A percentile compares a stretch with the other conserved stretches of the same genome.
Conservation (phyloP, 2,329 filamentous ascomycete genomes). For the Sordariomycetes sp. region DNA sequence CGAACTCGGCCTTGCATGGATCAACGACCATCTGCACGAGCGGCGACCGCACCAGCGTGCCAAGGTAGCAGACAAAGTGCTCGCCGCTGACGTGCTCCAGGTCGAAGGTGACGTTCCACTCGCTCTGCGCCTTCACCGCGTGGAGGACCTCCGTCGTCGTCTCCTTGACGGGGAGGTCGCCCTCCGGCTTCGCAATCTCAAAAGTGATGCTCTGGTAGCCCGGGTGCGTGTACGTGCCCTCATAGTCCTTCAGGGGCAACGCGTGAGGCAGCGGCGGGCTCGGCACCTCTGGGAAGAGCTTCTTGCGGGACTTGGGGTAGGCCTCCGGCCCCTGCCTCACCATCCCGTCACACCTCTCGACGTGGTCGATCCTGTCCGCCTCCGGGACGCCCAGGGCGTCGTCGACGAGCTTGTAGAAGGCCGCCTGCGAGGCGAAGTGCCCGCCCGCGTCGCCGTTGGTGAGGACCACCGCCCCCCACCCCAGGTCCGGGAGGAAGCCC, state of each 20-base stretch:
- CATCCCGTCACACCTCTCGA: not conserved
- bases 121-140: not conserved
- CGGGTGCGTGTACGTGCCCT: constrained; percentile 25
- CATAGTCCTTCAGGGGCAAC: constrained; percentile 28
- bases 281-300: constrained; percentile 6
- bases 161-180: not conserved
- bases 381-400: constrained; percentile 15
- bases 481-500: constrained; percentile 20
- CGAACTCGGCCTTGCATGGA: not conserved
- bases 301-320: not conserved
- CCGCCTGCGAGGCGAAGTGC: constrained; percentile 5
- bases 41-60: not conserved
- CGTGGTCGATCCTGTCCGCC: constrained; percentile 5
- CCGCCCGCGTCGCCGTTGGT: constrained; percentile 8
- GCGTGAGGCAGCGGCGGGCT: constrained; percentile 20
- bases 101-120: constrained; percentile 4
- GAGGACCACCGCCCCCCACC: constrained; percentile 20
- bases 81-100: constrained; percentile 10
- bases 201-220: constrained; percentile 8
- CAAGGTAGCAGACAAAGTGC: constrained; percentile 5
- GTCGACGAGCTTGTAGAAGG: constrained; percentile 18
- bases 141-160: constrained; percentile 5
- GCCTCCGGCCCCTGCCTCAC: not conserved
- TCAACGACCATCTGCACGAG: not conserved
- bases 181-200: not conserved